phyloP scores from a whole-genome alignment of 805 yeast species.

The Candida nitratophila region DNA sequence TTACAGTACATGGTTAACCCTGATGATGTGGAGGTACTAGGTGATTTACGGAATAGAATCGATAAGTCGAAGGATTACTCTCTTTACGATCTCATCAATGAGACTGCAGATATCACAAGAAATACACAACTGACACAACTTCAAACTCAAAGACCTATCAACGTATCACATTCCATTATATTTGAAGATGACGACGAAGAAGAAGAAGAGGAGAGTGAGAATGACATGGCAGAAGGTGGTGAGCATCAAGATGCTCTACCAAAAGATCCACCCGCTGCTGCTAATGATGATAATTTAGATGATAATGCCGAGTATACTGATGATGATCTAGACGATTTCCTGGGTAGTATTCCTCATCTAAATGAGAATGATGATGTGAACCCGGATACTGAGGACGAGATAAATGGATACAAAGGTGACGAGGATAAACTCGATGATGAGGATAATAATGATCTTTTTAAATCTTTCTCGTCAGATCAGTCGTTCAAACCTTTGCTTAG shows the following conservation, averaged over 20 bases:
- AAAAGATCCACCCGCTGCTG: no score
- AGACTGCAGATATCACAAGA: no score
- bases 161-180: constrained; percentile 1
- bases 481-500: no score
- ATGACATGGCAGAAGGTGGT: neutral
- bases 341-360: constrained; percentile 19
- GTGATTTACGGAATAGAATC: neutral
- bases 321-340: constrained; percentile 16
- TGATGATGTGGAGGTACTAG: constrained; percentile 5
- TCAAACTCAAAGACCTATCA: no score
- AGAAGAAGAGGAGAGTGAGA: constrained; percentile 7
- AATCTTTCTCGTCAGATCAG: no score
- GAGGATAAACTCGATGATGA: no score
- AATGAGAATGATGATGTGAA: constrained; percentile 1
- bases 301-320: constrained; percentile 14
- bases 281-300: constrained; percentile 3
- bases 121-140: no score
- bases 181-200: no score
- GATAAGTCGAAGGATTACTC: no score
- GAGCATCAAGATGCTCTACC: no score
- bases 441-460: no score
- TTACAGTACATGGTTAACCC: neutral
- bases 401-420: neutral
- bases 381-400: neutral
- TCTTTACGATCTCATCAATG: neutral